Base-by-base conservation (phyloP, 768 basidiomycete genomes). In the Tulasnella calospora region DNA sequence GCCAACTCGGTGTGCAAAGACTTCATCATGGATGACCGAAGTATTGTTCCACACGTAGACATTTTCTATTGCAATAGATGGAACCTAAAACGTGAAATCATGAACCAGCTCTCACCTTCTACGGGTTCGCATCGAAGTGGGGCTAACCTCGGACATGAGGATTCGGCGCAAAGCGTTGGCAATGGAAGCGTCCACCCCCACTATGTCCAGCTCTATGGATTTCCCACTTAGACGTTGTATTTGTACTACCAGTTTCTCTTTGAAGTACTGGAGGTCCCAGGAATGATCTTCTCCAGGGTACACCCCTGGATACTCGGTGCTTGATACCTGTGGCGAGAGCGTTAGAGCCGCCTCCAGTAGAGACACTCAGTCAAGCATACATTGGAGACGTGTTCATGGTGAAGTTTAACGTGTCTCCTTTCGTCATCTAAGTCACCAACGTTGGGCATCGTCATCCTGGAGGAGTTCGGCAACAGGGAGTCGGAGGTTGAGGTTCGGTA, bases 31-130 rank as follows among this genome's bases (percentile, higher is more conserved):
- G 75, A 99, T 90, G 81, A 99, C 93, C 3, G 91, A 91, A 0
- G 95, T 99, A 85, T 99, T 99, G 85, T 97, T 92, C 90, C 92
- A 98, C 1, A 96, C 87, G 83, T 94, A 99, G 7, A 94, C 94
- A 80, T 92, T 87, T 83, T 99, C 98, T 74, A 98, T 92, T 61
- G 92, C 93, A 36, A 99, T 86, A 1, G 94, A 93, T 0, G 97
- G 98, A 0, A 98, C 93, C 95, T 96, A 82, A 15, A 71, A 47
- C 0, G 15, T 67, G 30, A 33, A 23, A 30, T 47, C 2, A 74
- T 79, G 75, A 41, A 71, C 17, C 61, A 40, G 46, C 27, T 61
- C 12, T 17, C 12, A 10, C 41, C 33, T 3, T 23, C 9, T 30
- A 23, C 4, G 36, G 27, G 2, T 27, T 36, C 51, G 46, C 6